These are phyloP conservation scores for Rhodotorula sp. DNA, from an alignment of 1,284 basidiomycete species.

Conservation along the genomic window DNA sequence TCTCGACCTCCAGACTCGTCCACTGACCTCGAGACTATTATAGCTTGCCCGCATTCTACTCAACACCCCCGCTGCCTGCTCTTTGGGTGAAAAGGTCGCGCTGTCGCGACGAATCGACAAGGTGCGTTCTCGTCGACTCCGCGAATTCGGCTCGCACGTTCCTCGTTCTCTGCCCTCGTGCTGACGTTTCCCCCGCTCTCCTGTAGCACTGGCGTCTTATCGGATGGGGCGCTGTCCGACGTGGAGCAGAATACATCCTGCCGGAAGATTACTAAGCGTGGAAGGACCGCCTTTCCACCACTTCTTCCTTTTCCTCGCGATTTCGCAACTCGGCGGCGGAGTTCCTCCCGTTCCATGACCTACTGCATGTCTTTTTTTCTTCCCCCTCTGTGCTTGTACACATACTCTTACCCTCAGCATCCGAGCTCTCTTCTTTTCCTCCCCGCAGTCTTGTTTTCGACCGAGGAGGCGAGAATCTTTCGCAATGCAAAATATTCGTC, in stretches of 20 bases:
- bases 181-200: neutral
- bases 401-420: no score
- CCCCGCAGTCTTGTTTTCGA: neutral
- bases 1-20: no score
- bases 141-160: no score
- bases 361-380: neutral
- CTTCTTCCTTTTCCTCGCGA: neutral
- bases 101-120: constrained; percentile 90
- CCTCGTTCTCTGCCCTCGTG: neutral
- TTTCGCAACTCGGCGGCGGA: neutral
- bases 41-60: constrained; percentile 58
- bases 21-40: neutral
- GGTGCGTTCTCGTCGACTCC: neutral
- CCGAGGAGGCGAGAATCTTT: neutral
- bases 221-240: constrained; percentile 46
- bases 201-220: constrained; percentile 71
- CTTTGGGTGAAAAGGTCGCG: constrained; percentile 93
- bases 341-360: neutral
- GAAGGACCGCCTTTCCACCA: no score
- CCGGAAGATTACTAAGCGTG: constrained; percentile 27
- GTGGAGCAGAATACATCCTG: constrained; percentile 36
- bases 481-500: neutral
- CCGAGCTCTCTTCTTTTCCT: neutral
- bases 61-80: constrained; percentile 79
- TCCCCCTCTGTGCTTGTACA: constrained; percentile 7